Evolutionary conservation across 2,329 filamentous ascomycete species (phyloP), one percentile per base, ranked within the genome.

Genomic region (Neofusicoccum laricinum): DNA sequence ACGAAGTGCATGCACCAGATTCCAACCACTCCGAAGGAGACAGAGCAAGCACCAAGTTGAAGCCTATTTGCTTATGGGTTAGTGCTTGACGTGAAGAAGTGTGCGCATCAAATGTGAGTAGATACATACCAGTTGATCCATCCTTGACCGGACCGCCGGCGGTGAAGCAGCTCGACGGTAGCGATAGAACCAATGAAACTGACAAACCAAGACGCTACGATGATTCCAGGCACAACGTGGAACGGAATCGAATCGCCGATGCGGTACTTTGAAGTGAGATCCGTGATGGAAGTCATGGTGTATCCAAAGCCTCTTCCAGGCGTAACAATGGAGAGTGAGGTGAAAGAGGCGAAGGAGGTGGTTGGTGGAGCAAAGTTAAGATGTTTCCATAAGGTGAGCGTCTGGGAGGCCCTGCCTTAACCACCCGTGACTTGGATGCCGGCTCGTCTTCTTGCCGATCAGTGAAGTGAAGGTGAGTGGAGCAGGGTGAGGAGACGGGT

Each of bases 151-250:
- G 89, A 87, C 0, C 90, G 92, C 69, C 91, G 83, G 65, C 91
- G 82, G 73, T 95, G 90, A 59, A 96, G 86, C 65, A 96, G 80
- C 75, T 96, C 93, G 36, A 96, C 81, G 0, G 92, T 93, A 3
- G 92, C 92, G 58, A 87, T 84, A 55, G 91, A 89, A 67, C 93
- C 93, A 68, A 91, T 80, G 67, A 90, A 86, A 72, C 92, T 95
- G 68, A 89, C 82, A 48, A 90, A 77, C 69, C 86, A 90, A 1
- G 88, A 89, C 10, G 92, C 82, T 25, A 88, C 82, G 12, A 94
- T 84, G 69, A 91, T 55, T 34, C 71, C 72, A 4, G 72, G 70
- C 1, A 75, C 69, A 63, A 80, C 82, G 14, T 76, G 76, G 64
- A 80, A 80, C 2, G 69, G 67, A 21, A 80, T 75, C 49, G 66